Percentiles rank a stretch among this genome's conserved stretches.
These are phyloP conservation scores for Petunia hybrid DNA, from an alignment of 305 asterid species.

Conservation along the genomic window DNA sequence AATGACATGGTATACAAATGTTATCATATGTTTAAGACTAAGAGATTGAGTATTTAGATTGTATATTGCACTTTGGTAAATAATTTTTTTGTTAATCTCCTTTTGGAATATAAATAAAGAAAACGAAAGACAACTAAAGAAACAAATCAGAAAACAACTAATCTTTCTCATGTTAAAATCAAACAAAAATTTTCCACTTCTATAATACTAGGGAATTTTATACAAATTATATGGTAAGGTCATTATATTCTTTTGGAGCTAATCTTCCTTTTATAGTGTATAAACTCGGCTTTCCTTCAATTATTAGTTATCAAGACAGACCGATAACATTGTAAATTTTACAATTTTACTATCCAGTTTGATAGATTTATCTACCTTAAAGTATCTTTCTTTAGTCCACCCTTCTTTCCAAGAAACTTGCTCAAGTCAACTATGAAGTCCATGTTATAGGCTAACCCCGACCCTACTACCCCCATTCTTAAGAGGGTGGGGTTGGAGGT, in stretches of 20 bases:
- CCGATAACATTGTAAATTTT: background rate
- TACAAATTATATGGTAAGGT: background rate
- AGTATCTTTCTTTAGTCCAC: constrained; percentile 22
- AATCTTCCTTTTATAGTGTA: background rate
- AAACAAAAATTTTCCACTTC: background rate
- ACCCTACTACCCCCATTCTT: background rate
- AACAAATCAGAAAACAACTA: background rate
- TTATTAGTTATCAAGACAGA: background rate
- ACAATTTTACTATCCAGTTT: background rate
- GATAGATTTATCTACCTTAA: background rate
- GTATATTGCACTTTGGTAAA: no score
- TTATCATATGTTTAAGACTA: no score
- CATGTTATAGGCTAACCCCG: background rate
- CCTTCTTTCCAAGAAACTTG: constrained; percentile 38
- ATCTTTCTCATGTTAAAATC: background rate
- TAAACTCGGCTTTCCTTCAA: background rate
- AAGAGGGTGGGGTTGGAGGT: background rate
- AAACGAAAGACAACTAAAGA: background rate
- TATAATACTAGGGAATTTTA: background rate
- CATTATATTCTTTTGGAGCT: background rate
- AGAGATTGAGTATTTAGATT: no score
- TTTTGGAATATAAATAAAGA: background rate
- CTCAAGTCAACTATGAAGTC: constrained; percentile 49
- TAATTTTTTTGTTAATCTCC: background rate
- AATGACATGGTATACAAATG: no score